These are phyloP conservation scores for Penicillium thymicola DNA, from an alignment of 2,329 filamentous ascomycete species.

Conservation along the genomic window DNA sequence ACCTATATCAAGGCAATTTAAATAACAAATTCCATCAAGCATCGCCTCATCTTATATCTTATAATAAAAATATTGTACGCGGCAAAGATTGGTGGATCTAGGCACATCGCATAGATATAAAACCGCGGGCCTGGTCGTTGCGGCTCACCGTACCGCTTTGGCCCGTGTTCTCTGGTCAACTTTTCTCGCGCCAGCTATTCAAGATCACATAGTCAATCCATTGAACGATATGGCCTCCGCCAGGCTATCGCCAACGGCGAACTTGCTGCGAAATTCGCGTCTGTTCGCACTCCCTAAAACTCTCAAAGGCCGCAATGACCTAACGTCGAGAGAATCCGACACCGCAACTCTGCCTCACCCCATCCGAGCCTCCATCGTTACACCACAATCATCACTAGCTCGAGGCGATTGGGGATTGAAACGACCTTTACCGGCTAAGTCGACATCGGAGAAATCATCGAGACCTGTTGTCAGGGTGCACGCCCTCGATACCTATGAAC, in stretches of 20 bases:
- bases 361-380: conserved; percentile 78
- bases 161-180: conserved; percentile 28
- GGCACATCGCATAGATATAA: not conserved
- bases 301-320: conserved; percentile 59
- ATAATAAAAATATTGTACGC: not conserved
- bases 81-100: not conserved
- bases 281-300: conserved; percentile 83
- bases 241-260: conserved; percentile 58
- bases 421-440: conserved; percentile 72
- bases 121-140: conserved; percentile 21
- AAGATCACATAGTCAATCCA: conserved; percentile 19
- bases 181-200: conserved; percentile 30
- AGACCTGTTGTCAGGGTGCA: conserved; percentile 74
- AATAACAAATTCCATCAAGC: not conserved
- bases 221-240: conserved; percentile 42
- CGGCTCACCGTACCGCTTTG: conserved; percentile 26
- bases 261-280: conserved; percentile 78
- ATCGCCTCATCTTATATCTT: not conserved
- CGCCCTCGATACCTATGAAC: conserved; percentile 78
- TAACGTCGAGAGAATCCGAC: conserved; percentile 56
- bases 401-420: conserved; percentile 94
- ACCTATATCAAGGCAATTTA: not conserved
- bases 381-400: conserved; percentile 66
- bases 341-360: conserved; percentile 74
- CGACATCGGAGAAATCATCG: conserved; percentile 64